Conservation (phyloP, 768 basidiomycete genomes). For the Trametes punicea region DNA sequence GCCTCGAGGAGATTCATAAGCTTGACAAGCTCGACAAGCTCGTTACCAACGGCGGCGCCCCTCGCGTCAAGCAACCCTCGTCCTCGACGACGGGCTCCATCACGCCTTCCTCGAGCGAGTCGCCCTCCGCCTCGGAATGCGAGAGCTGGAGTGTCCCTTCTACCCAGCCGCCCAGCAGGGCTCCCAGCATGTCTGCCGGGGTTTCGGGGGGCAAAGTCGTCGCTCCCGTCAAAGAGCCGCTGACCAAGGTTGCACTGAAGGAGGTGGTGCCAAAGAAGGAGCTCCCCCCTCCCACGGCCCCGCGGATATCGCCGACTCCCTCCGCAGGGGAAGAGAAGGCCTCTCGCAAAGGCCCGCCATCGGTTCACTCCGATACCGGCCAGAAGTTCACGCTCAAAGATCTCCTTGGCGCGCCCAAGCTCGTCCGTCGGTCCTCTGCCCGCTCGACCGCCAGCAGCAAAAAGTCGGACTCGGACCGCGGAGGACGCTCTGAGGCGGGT, state of each 20-base stretch:
- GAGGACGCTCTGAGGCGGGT: conserved; percentile 42
- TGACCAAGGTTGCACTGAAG: conserved; percentile 18
- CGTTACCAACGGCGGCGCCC: conserved; percentile 19
- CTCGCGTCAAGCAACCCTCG: conserved; percentile 26
- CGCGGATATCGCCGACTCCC: conserved; percentile 27
- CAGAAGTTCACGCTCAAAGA: conserved; percentile 87
- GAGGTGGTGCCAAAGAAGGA: conserved; percentile 15
- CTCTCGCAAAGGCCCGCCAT: conserved; percentile 21
- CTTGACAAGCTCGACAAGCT: conserved; percentile 17
- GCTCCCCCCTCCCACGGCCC: conserved; percentile 22
- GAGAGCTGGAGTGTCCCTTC: conserved; percentile 62
- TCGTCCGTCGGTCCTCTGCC: conserved; percentile 67
- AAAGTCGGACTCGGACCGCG: conserved; percentile 64
- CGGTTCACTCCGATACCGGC: conserved; percentile 45
- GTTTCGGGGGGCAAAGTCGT: conserved; percentile 35
- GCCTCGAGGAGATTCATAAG: conserved; percentile 36
- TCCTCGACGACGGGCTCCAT: conserved; percentile 40
- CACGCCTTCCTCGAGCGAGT: conserved; percentile 38
- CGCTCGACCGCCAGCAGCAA: conserved; percentile 61
- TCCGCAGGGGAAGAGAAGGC: conserved; percentile 20
- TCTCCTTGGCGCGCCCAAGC: conserved; percentile 66
- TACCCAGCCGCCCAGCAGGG: conserved; percentile 56
- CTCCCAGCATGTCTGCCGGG: conserved; percentile 45
- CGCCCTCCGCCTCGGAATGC: conserved; percentile 54
- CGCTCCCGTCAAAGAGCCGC: conserved; percentile 17